Base-by-base conservation (phyloP, 345 rosid species). In the Sapria himalayana region DNA sequence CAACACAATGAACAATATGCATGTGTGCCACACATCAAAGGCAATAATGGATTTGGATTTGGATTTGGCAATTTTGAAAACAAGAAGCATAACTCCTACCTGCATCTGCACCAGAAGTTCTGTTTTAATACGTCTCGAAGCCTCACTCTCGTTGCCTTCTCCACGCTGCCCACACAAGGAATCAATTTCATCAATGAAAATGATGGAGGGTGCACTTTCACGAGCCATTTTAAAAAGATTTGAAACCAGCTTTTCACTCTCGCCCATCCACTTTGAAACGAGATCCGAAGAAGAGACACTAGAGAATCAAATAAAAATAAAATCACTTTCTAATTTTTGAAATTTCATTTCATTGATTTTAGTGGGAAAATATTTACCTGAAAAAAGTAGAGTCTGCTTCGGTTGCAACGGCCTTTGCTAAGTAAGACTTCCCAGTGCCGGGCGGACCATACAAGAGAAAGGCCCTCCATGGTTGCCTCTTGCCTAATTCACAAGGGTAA, bases 41-140 rank as follows among this genome's bases (percentile, higher is more conserved):
- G n/a, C n/a, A n/a, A n/a, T n/a, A n/a, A n/a, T n/a, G n/a, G n/a
- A n/a, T n/a, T n/a, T n/a, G n/a, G n/a, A n/a, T n/a, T n/a, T n/a
- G n/a, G n/a, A n/a, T n/a, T n/a, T n/a, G n/a, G n/a, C n/a, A n/a
- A n/a, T n/a, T n/a, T n/a, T n/a, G n/a, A n/a, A n/a, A n/a, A n/a
- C n/a, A n/a, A n/a, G n/a, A n/a, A n/a, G n/a, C n/a, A n/a, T n/a
- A n/a, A n/a, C n/a, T n/a, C n/a, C n/a, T 57, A 84, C 96, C 96
- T 85, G 96, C 96, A 85, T 85, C 63, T 85, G 96, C 50, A 85
- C 96, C 41, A 85, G 93, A 55, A 85, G 96, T 63, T 85, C 96
- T 9, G 96, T 85, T 65, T 85, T 85, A 45, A 85, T 80, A 40
- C 96, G 85, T 56, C 96, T 66, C 38, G 96, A 85, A 27, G 96